Percentiles rank a stretch among this genome's conserved stretches.
These are phyloP conservation scores for Galeopsis tetrahit DNA, from an alignment of 257 asterid species.

Conservation along the genomic window DNA sequence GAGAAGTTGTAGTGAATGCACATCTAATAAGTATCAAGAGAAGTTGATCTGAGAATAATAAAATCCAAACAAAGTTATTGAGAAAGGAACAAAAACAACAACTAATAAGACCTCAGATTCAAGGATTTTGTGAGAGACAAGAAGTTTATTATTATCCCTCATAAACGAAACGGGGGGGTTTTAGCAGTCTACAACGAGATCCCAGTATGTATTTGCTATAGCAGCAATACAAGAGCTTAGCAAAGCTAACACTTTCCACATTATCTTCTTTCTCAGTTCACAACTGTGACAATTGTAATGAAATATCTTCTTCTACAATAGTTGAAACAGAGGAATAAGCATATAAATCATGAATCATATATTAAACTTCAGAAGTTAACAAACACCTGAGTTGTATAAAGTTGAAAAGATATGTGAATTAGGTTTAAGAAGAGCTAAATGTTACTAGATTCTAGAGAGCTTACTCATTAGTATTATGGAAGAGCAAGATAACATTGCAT, in stretches of 20 bases:
- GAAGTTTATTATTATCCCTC: slow-evolving; percentile 71
- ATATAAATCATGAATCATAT: too few species aligned
- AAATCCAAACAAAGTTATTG: slow-evolving; percentile 20
- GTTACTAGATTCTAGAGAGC: slow-evolving; percentile 3
- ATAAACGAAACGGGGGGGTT: slow-evolving; percentile 60
- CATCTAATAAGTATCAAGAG: slow-evolving; percentile 57
- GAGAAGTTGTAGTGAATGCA: slow-evolving; percentile 72
- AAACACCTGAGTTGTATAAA: neutral
- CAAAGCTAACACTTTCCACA: too few species aligned
- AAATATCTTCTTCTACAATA: too few species aligned
- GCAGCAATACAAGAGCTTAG: too few species aligned
- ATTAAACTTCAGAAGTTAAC: neutral
- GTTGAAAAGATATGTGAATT: neutral
- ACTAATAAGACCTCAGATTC: neutral
- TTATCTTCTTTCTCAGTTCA: too few species aligned
- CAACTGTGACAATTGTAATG: too few species aligned
- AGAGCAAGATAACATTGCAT: slow-evolving; percentile 7
- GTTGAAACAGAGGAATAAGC: too few species aligned
- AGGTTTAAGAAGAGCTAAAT: neutral
- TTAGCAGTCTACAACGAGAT: slow-evolving; percentile 72
- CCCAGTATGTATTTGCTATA: too few species aligned
- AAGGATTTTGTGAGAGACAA: slow-evolving; percentile 42
- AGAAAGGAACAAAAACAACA: neutral
- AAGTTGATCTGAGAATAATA: slow-evolving; percentile 65
- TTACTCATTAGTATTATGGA: neutral